Evolutionary conservation across 305 asterid species (phyloP), one percentile per base, ranked within the genome.

Genomic region (Ajuga reptans): DNA sequence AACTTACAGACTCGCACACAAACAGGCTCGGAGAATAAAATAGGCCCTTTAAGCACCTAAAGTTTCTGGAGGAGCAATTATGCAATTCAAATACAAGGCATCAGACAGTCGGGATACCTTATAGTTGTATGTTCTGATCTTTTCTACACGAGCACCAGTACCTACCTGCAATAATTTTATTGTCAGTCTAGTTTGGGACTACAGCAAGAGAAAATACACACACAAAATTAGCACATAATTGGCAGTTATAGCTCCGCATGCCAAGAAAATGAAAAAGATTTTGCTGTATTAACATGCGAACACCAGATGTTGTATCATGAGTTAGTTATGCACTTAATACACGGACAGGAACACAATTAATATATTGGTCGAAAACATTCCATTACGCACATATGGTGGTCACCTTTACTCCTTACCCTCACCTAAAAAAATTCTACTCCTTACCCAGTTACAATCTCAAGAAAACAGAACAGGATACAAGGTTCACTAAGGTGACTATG

Each of bases 131-230:
- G 97, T 92, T 71, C 98, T 86, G 70, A 92, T 92, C 83, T 92
- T 93, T 76, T 93, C 98, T 66, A 97, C 64, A 62, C 98, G 96
- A 78, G 98, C 91, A 64, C 98, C 98, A 47, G 94, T 88, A 66
- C 98, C 98, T 15, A 93, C 98, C 98, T 93, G 89, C 64, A 84
- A 81, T 59, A 62, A 53, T 34, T 12, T 11, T 67, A 66, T 65
- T 41, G 52, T 72, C 34, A 71, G 80, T 53, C 50, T 65, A 72
- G 54, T 69, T 55, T 66, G 33, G 62, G 47, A 58, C 51, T 56
- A 11, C 12, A 55, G 72, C 51, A 36, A 4, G 18, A 53, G 34
- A 4, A 52, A 9, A 39, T 39, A 8, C 10, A 7, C 11, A 39
- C 27, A 21, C 1, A 21, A 21, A 39, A 45, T 27, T 15, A 65